Evolutionary conservation across 306 rosid genomes (phyloP).

Genomic region (Hippophae rhamnoides): DNA sequence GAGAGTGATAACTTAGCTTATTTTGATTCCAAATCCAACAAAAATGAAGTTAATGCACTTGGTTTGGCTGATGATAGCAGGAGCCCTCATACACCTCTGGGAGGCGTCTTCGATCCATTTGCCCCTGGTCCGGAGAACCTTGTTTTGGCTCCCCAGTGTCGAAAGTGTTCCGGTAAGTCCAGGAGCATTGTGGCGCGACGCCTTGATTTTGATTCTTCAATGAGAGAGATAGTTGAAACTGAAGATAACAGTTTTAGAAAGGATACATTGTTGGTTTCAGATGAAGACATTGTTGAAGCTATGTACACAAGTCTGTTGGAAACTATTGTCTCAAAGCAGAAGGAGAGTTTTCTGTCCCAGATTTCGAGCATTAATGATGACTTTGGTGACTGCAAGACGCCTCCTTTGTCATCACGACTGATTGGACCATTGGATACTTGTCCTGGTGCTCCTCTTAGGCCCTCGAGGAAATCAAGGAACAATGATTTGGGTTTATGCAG

Average conservation of each 20-base stretch:
- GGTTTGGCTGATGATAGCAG: conserved; percentile 6
- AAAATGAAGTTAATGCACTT: conserved; percentile 5
- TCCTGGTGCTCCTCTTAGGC: conserved; percentile 54
- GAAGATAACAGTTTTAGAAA: conserved; percentile 7
- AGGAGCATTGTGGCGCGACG: conserved; percentile 36
- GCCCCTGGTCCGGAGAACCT: conserved; percentile 50
- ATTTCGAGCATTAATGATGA: conserved; percentile 16
- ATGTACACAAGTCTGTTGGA: conserved; percentile 50
- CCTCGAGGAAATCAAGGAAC: conserved; percentile 27
- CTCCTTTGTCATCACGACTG: conserved; percentile 21
- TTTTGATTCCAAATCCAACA: conserved; percentile 15
- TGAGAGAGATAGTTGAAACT: not conserved
- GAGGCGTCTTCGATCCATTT: conserved; percentile 64
- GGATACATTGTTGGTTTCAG: conserved; percentile 34
- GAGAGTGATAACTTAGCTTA: conserved; percentile 36
- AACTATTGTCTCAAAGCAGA: conserved; percentile 41
- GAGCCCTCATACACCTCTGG: conserved; percentile 60
- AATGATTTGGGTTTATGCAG: conserved; percentile 45
- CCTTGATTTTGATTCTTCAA: conserved; percentile 39
- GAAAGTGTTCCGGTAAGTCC: conserved; percentile 27
- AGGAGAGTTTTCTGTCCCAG: conserved; percentile 29
- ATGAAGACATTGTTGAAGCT: conserved; percentile 48
- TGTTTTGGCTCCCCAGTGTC: conserved; percentile 37
- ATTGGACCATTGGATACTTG: conserved; percentile 45
- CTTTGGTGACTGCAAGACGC: conserved; percentile 36